phyloP scores from a whole-genome alignment of 2,329 filamentous ascomycete species.

The Phyllosticta citriasiana region DNA sequence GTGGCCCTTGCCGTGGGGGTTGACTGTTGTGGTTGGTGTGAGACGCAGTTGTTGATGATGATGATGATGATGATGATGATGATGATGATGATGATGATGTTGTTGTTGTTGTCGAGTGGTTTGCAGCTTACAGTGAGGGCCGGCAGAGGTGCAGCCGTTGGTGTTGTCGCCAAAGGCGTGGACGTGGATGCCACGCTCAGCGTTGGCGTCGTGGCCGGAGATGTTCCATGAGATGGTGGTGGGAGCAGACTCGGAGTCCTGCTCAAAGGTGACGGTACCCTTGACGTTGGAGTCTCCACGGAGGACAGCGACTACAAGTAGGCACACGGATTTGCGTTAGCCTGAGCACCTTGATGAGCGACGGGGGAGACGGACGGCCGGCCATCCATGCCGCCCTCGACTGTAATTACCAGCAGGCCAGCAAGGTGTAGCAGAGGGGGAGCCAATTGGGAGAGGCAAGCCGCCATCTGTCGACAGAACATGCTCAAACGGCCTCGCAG shows the following conservation, averaged over 20 bases:
- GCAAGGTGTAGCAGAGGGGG: constrained; percentile 3
- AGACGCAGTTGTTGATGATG: too few species aligned
- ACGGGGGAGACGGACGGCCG: background rate
- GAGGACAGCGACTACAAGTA: constrained; percentile 77
- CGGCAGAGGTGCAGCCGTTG: constrained; percentile 98
- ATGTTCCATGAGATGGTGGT: constrained; percentile 92
- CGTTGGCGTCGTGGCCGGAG: constrained; percentile 83
- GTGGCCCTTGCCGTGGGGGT: constrained; percentile 87
- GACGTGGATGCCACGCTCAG: constrained; percentile 95
- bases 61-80: too few species aligned
- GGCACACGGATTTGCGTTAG: background rate
- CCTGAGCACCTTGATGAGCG: constrained; percentile 9
- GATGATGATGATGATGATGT: too few species aligned
- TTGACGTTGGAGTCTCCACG: constrained; percentile 95
- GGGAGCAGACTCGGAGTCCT: constrained; percentile 67
- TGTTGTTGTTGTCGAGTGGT: too few species aligned
- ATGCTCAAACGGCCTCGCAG: constrained; percentile 50
- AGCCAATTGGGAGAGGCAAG: constrained; percentile 8
- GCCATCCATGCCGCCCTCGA: background rate
- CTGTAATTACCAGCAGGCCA: constrained; percentile 4
- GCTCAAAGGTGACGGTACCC: constrained; percentile 92
- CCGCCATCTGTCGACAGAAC: constrained; percentile 3
- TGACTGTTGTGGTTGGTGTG: constrained; percentile 51
- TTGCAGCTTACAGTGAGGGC: constrained; percentile 74
- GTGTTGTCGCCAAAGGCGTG: constrained; percentile 99